Conservation (phyloP, 179 eudicot species). For the Heliamphora pulchella region DNA sequence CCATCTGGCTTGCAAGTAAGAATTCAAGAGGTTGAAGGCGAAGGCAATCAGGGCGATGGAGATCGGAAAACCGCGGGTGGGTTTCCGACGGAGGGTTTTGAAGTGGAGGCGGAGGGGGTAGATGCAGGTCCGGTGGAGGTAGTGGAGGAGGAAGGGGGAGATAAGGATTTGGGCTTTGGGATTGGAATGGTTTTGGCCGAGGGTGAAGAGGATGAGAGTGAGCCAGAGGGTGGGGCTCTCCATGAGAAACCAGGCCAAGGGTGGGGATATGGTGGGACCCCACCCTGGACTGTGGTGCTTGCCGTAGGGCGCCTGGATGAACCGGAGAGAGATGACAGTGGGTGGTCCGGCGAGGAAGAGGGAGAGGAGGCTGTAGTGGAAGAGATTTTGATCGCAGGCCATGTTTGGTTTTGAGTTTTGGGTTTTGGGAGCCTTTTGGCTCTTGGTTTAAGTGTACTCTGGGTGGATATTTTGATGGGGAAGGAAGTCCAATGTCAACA, state of each 20-base stretch:
- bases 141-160: conserved; percentile 66
- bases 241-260: conserved; percentile 80
- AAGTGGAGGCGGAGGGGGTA: conserved; percentile 59
- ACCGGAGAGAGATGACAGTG: conserved; percentile 37
- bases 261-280: conserved; percentile 66
- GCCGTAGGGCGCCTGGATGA: conserved; percentile 80
- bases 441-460: too few species aligned
- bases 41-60: conserved; percentile 51
- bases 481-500: too few species aligned
- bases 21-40: conserved; percentile 48
- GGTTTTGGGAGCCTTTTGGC: neutral
- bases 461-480: too few species aligned
- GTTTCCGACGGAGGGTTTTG: conserved; percentile 15
- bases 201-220: conserved; percentile 51
- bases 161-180: conserved; percentile 39
- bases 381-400: conserved; percentile 28
- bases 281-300: conserved; percentile 64
- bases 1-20: conserved; percentile 65
- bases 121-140: conserved; percentile 59
- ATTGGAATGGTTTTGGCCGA: conserved; percentile 33
- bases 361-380: conserved; percentile 26
- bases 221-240: conserved; percentile 63
- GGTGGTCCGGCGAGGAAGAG: conserved; percentile 33
- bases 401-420: neutral
- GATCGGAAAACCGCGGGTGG: conserved; percentile 39